Evolutionary conservation across 495 filamentous ascomycete species (phyloP), one percentile per base, ranked within the genome.

Genomic region (Hypoxylon crocopeplum): DNA sequence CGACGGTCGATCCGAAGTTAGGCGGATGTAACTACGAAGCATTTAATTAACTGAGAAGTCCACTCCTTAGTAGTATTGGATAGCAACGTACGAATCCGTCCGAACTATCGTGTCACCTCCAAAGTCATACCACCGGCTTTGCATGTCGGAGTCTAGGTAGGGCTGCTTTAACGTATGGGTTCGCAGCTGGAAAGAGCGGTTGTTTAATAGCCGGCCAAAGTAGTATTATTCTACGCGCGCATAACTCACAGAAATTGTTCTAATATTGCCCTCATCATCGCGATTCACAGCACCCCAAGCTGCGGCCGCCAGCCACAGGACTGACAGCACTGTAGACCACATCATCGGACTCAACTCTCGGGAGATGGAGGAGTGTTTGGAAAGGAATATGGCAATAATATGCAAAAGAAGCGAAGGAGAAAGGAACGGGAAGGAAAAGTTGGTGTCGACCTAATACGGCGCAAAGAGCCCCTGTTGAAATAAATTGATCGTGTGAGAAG

Each of bases 41-140:
- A 47, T n/a, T 10, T 7, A n/a, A 39, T 65, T 34, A 64, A 58
- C 20, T 38, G 27, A 34, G 17, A 41, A 7, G 12, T 20, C 42
- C 8, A 27, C 29, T 16, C 40, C 41, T 32, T 22, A 12, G n/a
- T 38, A 48, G 37, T 19, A 16, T 7, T 38, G 32, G 15, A 32
- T 15, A 34, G 56, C 21, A 56, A 68, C 79, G 57, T 86, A 97
- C 88, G 91, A 85, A 73, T 99, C 95, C 59, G 92, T 89, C 40
- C 95, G 88, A 69, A 98, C 81, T 62, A 99, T 85, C 4, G 94
- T 95, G 72, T 97, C 91, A 67, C 93, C 94, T 69, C 95, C 95
- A 84, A 96, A 99, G 78, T 99, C 95, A 74, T 90, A 99, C 92
- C 94, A 99, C 76, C 95, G 89, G 79, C 90, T 96, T 82, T 96